Base-by-base conservation (phyloP, 495 filamentous ascomycete genomes). In the Aspergillus bridgeri region DNA sequence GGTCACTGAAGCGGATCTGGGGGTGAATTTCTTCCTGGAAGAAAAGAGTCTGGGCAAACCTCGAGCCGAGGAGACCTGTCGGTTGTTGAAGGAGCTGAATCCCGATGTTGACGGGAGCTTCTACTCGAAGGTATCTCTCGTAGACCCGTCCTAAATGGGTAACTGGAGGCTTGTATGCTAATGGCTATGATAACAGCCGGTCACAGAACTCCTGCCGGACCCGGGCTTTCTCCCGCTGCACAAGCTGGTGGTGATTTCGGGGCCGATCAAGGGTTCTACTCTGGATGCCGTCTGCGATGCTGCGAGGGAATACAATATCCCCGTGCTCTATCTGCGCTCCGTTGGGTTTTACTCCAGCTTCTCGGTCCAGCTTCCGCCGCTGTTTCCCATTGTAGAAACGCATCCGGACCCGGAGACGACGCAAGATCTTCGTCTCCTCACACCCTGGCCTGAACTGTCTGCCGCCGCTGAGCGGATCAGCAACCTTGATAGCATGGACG, bases 11-110 rank as follows among this genome's bases (percentile, higher is more conserved):
- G 77, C 83, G 11, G 95, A 99, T 64, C 71, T 98, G 44, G 94
- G 94, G 3, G 88, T 96, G 56, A 98, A 98, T 72, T 99, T 99
- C 81, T 98, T 99, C 60, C 77, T 98, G 9, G 90, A 96, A 59
- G 84, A 89, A 61, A 75, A 81, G 21, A 87, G 85, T 54, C 65
- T 96, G 47, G 92, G 92, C 18, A 86, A 84, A 64, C 83, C 86
- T n/a, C 84, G 95, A 60, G 89, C 94, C 9, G 85, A 90, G 66
- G 83, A 88, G 61, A 85, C 86, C 33, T 88, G 88, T 53, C 85
- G 83, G 56, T 76, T 92, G 48, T 74, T 99, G 53, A 80, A 82
- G 63, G 94, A 99, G 75, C 75, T 99, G 48, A 99, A 99, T 68
- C 94, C 94, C n/a, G 95, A 98, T 65, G 93, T 96, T 17, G 73